Percentiles rank a stretch among this genome's conserved stretches.
Conservation (phyloP, 2,329 filamentous ascomycete species). For the Torrubiellomyces zombiae region DNA sequence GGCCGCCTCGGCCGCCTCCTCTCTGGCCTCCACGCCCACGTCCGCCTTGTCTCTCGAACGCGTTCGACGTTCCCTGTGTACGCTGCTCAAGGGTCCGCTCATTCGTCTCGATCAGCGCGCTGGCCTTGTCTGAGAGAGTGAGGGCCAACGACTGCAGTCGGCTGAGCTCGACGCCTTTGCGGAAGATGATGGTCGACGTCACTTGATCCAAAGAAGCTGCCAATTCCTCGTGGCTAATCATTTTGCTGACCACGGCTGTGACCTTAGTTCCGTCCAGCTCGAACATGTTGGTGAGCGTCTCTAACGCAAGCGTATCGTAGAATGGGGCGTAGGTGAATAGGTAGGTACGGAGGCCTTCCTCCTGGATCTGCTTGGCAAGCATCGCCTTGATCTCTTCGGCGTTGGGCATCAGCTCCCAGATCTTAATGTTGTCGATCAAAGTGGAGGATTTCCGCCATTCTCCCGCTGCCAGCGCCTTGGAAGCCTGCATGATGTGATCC, state of each 20-base stretch:
- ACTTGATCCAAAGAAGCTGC: constrained; percentile 94
- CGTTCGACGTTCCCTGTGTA: constrained; percentile 88
- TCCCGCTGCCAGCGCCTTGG: constrained; percentile 86
- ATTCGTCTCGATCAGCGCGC: constrained; percentile 88
- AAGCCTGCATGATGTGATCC: constrained; percentile 98
- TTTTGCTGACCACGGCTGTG: constrained; percentile 89
- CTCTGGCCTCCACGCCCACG: constrained; percentile 50
- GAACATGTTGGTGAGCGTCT: constrained; percentile 83
- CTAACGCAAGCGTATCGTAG: constrained; percentile 87
- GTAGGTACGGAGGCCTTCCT: constrained; percentile 94
- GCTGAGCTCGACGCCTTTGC: constrained; percentile 96
- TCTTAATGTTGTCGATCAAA: constrained; percentile 97
- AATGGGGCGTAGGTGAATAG: constrained; percentile 99
- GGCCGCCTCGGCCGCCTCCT: constrained; percentile 44
- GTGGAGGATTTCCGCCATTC: constrained; percentile 96
- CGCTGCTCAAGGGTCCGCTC: constrained; percentile 94
- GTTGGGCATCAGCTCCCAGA: constrained; percentile 95
- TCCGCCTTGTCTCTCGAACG: constrained; percentile 83
- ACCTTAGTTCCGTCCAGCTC: constrained; percentile 86
- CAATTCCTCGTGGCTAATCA: constrained; percentile 98
- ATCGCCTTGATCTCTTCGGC: constrained; percentile 88
- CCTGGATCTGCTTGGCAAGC: constrained; percentile 96
- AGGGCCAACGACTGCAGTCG: constrained; percentile 89
- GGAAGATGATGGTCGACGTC: constrained; percentile 94
- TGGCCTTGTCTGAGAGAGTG: constrained; percentile 90